Percentiles rank a stretch among this genome's conserved stretches.
Evolutionary conservation across 78 protist species (phyloP).

Genomic region (Chrysochromulina parva): DNA sequence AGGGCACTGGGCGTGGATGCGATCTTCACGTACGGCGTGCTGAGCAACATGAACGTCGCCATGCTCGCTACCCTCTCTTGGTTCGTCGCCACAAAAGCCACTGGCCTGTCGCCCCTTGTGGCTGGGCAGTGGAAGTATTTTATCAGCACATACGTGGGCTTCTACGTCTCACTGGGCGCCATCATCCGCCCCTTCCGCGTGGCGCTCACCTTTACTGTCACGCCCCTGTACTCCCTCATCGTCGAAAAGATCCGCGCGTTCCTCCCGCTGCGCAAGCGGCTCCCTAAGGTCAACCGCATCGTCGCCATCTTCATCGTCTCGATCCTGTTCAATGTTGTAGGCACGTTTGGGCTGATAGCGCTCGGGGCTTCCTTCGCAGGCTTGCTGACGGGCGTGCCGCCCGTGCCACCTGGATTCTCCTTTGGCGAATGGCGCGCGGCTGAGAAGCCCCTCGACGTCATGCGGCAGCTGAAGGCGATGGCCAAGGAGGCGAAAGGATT

Average conservation of each 20-base stretch:
- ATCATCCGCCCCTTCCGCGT: conserved; percentile 6
- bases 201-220: not conserved
- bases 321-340: not conserved
- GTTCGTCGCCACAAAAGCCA: not conserved
- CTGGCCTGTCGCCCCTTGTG: not conserved
- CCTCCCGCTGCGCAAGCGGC: not conserved
- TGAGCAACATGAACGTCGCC: not conserved
- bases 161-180: not conserved
- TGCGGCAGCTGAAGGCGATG: too few relatives aligned
- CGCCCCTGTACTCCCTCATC: not conserved
- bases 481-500: too few relatives aligned
- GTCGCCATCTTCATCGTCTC: not conserved
- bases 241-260: not conserved
- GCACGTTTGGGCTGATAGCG: too few relatives aligned
- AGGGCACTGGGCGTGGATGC: not conserved
- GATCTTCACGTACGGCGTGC: not conserved
- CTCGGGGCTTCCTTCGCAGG: too few relatives aligned
- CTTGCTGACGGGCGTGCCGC: too few relatives aligned
- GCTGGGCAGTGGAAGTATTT: not conserved
- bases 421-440: too few relatives aligned
- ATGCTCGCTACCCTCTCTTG: not conserved
- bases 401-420: too few relatives aligned
- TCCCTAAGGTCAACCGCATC: not conserved
- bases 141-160: not conserved
- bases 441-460: too few relatives aligned